Conservation (phyloP, 2,329 filamentous ascomycete species). For the Trichoderma pleuroti region DNA sequence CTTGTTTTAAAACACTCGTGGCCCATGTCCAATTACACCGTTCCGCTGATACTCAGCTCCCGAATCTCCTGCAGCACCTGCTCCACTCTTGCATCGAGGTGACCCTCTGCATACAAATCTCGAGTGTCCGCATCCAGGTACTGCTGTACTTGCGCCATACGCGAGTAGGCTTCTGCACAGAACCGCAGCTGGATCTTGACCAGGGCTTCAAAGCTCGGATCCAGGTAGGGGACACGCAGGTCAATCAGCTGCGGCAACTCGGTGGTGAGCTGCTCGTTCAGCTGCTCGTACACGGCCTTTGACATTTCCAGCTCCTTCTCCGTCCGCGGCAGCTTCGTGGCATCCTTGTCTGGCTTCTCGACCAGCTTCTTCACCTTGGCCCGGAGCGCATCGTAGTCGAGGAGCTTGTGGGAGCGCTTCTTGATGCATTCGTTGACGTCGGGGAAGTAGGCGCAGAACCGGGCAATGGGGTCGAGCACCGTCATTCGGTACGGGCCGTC, state of each 20-base stretch:
- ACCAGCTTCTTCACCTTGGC: slow-evolving; percentile 95
- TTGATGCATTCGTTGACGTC: slow-evolving; percentile 99
- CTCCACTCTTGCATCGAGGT: slow-evolving; percentile 87
- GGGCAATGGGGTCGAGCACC: slow-evolving; percentile 89
- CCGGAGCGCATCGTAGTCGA: slow-evolving; percentile 95
- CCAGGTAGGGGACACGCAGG: slow-evolving; percentile 91
- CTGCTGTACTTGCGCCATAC: slow-evolving; percentile 99
- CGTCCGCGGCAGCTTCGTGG: slow-evolving; percentile 88
- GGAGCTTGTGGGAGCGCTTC: slow-evolving; percentile 96
- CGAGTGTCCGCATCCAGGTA: slow-evolving; percentile 93
- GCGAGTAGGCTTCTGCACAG: slow-evolving; percentile 93
- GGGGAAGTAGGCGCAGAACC: slow-evolving; percentile 97
- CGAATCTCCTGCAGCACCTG: slow-evolving; percentile 95
- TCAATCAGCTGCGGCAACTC: slow-evolving; percentile 96
- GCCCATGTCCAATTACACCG: slow-evolving; percentile 45
- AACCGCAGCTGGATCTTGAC: slow-evolving; percentile 98
- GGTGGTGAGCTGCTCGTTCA: slow-evolving; percentile 92
- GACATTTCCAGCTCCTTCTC: slow-evolving; percentile 97
- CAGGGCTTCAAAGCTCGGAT: slow-evolving; percentile 93
- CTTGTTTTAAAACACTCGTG: neutral
- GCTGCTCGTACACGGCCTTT: slow-evolving; percentile 86
- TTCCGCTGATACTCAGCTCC: slow-evolving; percentile 85
- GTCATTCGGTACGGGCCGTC: slow-evolving; percentile 94
- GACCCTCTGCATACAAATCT: slow-evolving; percentile 92
- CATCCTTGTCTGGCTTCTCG: slow-evolving; percentile 98